Conservation (phyloP, 2,329 filamentous ascomycete genomes). For the Diaporthe citrichinensis region DNA sequence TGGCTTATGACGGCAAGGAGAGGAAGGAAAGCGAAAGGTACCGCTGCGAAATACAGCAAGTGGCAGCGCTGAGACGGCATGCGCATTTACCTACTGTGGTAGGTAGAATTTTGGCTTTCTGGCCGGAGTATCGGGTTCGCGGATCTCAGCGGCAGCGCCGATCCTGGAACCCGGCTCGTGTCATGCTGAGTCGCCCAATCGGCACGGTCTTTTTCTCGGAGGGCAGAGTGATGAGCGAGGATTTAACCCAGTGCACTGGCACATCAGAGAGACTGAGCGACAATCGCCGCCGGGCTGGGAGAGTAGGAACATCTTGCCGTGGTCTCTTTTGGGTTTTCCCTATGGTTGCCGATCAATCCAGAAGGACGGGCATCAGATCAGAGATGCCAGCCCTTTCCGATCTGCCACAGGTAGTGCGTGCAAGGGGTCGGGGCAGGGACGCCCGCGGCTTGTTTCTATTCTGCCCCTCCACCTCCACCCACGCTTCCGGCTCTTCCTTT, state of each 20-base stretch:
- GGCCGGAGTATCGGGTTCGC: slow-evolving; percentile 27
- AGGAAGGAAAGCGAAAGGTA: neutral
- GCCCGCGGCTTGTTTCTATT: slow-evolving; percentile 8
- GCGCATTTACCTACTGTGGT: too few species aligned
- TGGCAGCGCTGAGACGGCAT: too few species aligned
- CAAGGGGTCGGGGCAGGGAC: neutral
- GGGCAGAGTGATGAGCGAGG: neutral
- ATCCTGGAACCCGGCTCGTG: slow-evolving; percentile 38
- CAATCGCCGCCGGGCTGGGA: neutral
- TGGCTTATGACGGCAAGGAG: neutral
- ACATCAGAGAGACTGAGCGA: neutral
- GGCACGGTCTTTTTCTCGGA: neutral
- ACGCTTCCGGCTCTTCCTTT: slow-evolving; percentile 5
- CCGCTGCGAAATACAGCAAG: neutral
- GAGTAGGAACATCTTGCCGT: neutral
- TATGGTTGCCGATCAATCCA: slow-evolving; percentile 11
- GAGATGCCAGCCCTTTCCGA: slow-evolving; percentile 24
- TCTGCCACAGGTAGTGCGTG: neutral
- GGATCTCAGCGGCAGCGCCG: slow-evolving; percentile 31
- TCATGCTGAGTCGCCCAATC: slow-evolving; percentile 35
- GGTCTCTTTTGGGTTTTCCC: neutral
- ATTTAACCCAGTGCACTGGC: neutral
- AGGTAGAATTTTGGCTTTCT: neutral
- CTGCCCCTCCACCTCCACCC: neutral
- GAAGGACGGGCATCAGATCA: slow-evolving; percentile 15